Conservation (phyloP, 306 rosid species). For the Vigna mungo region DNA sequence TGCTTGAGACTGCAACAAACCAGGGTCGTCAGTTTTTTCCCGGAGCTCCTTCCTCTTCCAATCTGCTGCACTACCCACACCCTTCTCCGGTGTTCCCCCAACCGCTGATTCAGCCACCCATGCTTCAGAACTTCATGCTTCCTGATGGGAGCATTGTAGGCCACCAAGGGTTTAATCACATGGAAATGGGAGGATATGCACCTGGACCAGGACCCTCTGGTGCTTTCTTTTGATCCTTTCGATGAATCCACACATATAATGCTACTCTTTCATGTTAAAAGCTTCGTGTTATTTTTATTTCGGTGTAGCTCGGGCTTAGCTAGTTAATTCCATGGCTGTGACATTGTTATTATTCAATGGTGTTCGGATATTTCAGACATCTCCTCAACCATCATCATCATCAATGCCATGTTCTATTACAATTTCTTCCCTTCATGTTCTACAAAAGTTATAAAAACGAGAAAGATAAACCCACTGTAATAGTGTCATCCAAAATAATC, state of each 20-base stretch:
- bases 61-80: not conserved
- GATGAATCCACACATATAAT: not conserved
- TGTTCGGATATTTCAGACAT: not conserved
- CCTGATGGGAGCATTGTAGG: conserved; percentile 16
- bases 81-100: conserved; percentile 2
- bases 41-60: not conserved
- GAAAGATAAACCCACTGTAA: too few species aligned
- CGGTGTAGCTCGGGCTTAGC: not conserved
- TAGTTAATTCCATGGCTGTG: not conserved
- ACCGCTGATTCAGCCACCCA: conserved; percentile 8
- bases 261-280: not conserved
- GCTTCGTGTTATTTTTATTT: not conserved
- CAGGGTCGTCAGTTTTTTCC: conserved; percentile 13
- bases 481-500: too few species aligned
- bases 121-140: conserved; percentile 25
- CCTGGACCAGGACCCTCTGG: conserved; percentile 7
- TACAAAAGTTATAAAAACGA: too few species aligned
- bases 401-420: not conserved
- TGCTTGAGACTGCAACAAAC: not conserved
- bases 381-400: not conserved
- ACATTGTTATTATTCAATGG: not conserved
- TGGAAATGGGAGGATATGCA: conserved; percentile 28
- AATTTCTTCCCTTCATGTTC: too few species aligned
- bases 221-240: conserved; percentile 27
- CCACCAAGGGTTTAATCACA: not conserved